phyloP scores from a whole-genome alignment of 352 stramenopile genomes.

The Aphanomyces astaci region DNA sequence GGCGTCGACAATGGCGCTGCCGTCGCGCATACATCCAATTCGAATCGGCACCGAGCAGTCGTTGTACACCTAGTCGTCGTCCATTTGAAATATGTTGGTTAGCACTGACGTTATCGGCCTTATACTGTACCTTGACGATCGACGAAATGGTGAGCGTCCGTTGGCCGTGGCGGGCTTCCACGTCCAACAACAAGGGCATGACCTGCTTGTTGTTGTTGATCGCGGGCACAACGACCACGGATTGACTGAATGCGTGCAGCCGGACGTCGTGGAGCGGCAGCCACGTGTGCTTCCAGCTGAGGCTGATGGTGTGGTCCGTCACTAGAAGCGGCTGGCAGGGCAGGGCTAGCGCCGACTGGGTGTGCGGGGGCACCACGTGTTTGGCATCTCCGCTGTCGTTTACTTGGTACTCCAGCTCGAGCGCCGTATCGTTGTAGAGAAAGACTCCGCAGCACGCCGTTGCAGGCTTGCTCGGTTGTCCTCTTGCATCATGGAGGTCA shows the following conservation, averaged over 20 bases:
- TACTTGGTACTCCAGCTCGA: slow-evolving; percentile 56
- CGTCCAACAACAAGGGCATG: slow-evolving; percentile 64
- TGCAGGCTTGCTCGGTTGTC: too few relatives aligned
- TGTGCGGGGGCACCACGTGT: slow-evolving; percentile 35
- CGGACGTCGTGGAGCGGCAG: slow-evolving; percentile 66
- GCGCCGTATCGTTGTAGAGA: slow-evolving; percentile 60
- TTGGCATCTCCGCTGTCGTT: slow-evolving; percentile 29
- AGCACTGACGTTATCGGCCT: too few relatives aligned
- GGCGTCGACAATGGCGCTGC: slow-evolving; percentile 48
- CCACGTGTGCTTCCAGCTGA: slow-evolving; percentile 65
- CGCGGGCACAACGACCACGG: slow-evolving; percentile 58
- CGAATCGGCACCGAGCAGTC: slow-evolving; percentile 50
- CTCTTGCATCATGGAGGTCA: too few relatives aligned
- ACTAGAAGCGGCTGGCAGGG: slow-evolving; percentile 55
- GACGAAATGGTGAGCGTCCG: slow-evolving; percentile 75
- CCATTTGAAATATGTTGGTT: neutral
- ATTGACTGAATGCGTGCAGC: slow-evolving; percentile 68
- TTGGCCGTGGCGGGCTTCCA: slow-evolving; percentile 56
- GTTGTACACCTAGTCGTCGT: slow-evolving; percentile 51
- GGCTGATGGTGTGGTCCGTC: slow-evolving; percentile 66
- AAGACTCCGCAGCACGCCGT: slow-evolving; percentile 81
- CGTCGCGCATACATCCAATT: slow-evolving; percentile 46
- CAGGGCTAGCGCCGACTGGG: slow-evolving; percentile 64
- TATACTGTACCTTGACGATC: slow-evolving; percentile 35
- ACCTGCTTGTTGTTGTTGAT: slow-evolving; percentile 21